Evolutionary conservation across 768 basidiomycete species (phyloP).

Genomic region (Boletales sp.): DNA sequence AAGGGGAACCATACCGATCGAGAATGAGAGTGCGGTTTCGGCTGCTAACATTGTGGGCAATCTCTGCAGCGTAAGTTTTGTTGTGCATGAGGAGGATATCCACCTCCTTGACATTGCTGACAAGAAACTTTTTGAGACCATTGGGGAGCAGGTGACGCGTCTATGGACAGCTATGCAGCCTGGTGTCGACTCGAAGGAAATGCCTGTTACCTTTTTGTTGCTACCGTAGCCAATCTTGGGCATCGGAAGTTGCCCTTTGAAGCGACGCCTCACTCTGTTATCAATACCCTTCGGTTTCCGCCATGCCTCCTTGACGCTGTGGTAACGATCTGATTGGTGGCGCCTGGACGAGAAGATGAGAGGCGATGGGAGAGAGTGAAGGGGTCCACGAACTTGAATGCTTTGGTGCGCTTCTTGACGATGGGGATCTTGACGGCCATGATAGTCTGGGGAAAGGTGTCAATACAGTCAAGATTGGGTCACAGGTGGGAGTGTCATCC

Average conservation of each 20-base stretch:
- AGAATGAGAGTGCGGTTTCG: slow-evolving; percentile 90
- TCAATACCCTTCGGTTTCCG: slow-evolving; percentile 99
- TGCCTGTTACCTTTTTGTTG: slow-evolving; percentile 67
- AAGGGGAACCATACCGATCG: slow-evolving; percentile 58
- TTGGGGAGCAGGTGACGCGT: slow-evolving; percentile 95
- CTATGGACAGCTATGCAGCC: slow-evolving; percentile 31
- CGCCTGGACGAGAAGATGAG: slow-evolving; percentile 53
- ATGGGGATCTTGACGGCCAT: slow-evolving; percentile 60
- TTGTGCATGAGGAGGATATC: slow-evolving; percentile 98
- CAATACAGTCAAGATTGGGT: slow-evolving; percentile 9
- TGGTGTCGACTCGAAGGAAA: background rate
- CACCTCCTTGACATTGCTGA: slow-evolving; percentile 90
- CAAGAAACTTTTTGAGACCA: slow-evolving; percentile 93
- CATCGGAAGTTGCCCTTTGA: slow-evolving; percentile 96
- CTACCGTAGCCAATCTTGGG: slow-evolving; percentile 86
- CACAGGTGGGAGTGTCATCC: slow-evolving; percentile 18
- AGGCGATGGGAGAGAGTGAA: slow-evolving; percentile 2
- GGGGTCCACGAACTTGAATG: slow-evolving; percentile 81
- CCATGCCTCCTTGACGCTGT: slow-evolving; percentile 97
- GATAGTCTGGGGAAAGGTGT: slow-evolving; percentile 26
- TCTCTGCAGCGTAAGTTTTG: slow-evolving; percentile 92
- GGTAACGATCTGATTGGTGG: slow-evolving; percentile 98
- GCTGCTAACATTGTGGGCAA: slow-evolving; percentile 94
- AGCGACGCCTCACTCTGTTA: slow-evolving; percentile 92
- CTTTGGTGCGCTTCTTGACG: slow-evolving; percentile 96